Base-by-base conservation (phyloP, 345 rosid genomes). In the Eucalyptus pauciflora region DNA sequence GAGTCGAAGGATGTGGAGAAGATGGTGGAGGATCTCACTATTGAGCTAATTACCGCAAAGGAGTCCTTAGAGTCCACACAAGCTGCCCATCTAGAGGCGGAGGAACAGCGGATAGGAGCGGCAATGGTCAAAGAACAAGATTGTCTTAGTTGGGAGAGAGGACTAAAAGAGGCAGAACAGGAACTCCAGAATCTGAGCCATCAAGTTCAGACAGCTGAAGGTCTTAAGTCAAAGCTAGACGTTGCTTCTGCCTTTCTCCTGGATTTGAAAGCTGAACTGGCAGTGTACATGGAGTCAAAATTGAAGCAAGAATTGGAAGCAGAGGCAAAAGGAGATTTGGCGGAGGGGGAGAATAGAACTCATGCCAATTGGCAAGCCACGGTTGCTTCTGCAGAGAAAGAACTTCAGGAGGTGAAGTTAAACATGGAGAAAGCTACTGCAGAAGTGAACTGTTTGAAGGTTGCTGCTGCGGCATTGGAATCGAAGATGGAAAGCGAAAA, bases 21-120 rank as follows among this genome's bases (percentile, higher is more conserved):
- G 94, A 94, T 94, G 43, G 97, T 97, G 87, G 99, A 97, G 92
- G 99, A 94, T 56, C 95, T 96, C 89, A 96, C 96, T 6, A 96
- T 96, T 89, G 99, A 96, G 93, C 87, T 97, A 91, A 96, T 97
- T 90, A 93, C 98, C 86, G 88, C 96, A 41, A 97, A 96, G 90
- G 97, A 97, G 92, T 90, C 97, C 67, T 89, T 96, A 71, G 98
- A 96, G 90, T 95, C 97, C 81, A 97, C 99, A 13, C 99, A 97
- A 91, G 96, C 99, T 87, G 93, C 99, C 37, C 99, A 96, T 91
- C 88, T 97, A 93, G 99, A 97, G 89, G 99, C 99, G 7, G 99
- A 97, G 94, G 99, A 96, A 56, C 94, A 93, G 88, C 96, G 96
- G 89, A 93, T 97, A 16, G 98, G 98, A 88, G 98, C 98, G 49